Conservation (phyloP, 805 yeast species). For the Cyberlindnera amylophila region DNA sequence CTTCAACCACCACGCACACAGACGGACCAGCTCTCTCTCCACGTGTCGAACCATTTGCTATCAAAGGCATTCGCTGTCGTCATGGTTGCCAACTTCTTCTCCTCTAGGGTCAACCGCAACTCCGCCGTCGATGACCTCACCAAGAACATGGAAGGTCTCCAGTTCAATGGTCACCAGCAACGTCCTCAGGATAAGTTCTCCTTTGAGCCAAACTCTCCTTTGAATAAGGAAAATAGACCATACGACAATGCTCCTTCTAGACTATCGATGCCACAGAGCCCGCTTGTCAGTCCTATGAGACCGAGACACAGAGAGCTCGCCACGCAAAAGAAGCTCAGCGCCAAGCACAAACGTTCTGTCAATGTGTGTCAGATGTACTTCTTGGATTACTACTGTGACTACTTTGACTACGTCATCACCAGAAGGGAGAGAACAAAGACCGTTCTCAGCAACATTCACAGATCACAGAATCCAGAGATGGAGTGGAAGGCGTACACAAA, state of each 20-base stretch:
- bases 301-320: slow-evolving; percentile 9
- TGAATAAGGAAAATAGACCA: slow-evolving; percentile 41
- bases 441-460: slow-evolving; percentile 53
- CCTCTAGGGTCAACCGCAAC: slow-evolving; percentile 17
- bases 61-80: neutral
- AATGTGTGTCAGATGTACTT: slow-evolving; percentile 93
- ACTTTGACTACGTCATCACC: slow-evolving; percentile 85
- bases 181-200: slow-evolving; percentile 23
- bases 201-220: slow-evolving; percentile 34
- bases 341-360: slow-evolving; percentile 76
- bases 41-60: neutral
- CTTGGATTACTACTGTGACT: slow-evolving; percentile 92
- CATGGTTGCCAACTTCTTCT: slow-evolving; percentile 30
- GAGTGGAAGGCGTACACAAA: slow-evolving; percentile 80
- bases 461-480: slow-evolving; percentile 32
- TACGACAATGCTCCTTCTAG: slow-evolving; percentile 24
- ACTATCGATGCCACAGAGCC: slow-evolving; percentile 15
- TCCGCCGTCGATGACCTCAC: slow-evolving; percentile 25
- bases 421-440: slow-evolving; percentile 79
- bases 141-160: slow-evolving; percentile 27
- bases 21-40: neutral
- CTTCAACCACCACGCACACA: too few relatives aligned
- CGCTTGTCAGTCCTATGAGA: slow-evolving; percentile 12
- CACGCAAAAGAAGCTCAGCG: slow-evolving; percentile 13
- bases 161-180: slow-evolving; percentile 16